Evolutionary conservation across 345 rosid species (phyloP).

Genomic region (Bruguiera parviflora): DNA sequence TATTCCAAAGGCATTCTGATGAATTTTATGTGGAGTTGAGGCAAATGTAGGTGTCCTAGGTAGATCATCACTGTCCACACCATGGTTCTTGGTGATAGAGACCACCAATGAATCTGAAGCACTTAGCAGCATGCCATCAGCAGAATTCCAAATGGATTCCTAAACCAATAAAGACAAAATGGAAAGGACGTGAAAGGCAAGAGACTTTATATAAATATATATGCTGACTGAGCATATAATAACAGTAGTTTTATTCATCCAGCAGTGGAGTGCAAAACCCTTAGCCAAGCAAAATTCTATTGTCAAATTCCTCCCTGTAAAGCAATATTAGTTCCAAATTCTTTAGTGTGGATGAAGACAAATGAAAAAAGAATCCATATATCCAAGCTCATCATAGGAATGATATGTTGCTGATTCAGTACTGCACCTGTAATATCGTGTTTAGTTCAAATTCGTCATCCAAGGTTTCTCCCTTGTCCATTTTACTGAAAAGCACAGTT

Average conservation of each 20-base stretch:
- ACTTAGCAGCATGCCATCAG: conserved; percentile 76
- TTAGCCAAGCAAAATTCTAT: conserved; percentile 4
- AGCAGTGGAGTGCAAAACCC: conserved; percentile 1
- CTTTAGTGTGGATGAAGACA: neutral
- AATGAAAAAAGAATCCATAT: neutral
- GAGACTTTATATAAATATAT: neutral
- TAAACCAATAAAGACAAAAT: conserved; percentile 29
- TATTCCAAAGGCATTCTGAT: conserved; percentile 51
- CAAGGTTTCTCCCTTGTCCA: conserved; percentile 86
- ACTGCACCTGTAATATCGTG: conserved; percentile 75
- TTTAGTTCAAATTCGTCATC: conserved; percentile 94
- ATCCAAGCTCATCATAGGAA: neutral
- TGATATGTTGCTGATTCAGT: neutral
- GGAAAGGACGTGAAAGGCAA: conserved; percentile 9
- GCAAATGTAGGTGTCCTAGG: conserved; percentile 35
- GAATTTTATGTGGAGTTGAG: conserved; percentile 51
- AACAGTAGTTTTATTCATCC: neutral
- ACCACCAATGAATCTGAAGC: conserved; percentile 84
- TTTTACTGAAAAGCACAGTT: conserved; percentile 66
- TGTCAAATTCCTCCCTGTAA: neutral
- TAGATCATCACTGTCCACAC: conserved; percentile 51
- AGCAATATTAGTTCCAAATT: neutral
- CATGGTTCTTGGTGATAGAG: conserved; percentile 52
- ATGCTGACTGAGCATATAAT: neutral
- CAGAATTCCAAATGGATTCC: conserved; percentile 94